These are phyloP conservation scores for Laburnicola sp. DNA, from an alignment of 2,329 filamentous ascomycete species.

Conservation along the genomic window DNA sequence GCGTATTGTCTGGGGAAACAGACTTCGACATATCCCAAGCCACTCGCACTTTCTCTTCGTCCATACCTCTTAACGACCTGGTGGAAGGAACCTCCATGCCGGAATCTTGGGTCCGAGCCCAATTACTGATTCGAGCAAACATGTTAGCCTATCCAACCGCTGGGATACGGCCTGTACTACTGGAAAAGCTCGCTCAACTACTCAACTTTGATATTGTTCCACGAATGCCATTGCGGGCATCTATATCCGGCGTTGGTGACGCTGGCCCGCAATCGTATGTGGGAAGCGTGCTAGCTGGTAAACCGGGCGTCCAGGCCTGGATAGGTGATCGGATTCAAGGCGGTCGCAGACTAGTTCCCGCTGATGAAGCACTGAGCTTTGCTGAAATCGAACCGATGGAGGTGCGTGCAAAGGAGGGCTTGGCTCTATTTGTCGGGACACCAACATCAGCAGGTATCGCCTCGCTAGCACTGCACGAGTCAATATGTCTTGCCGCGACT, in stretches of 20 bases:
- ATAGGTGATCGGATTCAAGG: slow-evolving; percentile 20
- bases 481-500: slow-evolving; percentile 20
- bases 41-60: slow-evolving; percentile 10
- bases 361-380: slow-evolving; percentile 32
- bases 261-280: slow-evolving; percentile 61
- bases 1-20: slow-evolving; percentile 16
- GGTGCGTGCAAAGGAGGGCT: slow-evolving; percentile 53
- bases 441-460: slow-evolving; percentile 39
- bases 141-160: slow-evolving; percentile 61
- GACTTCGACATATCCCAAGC: slow-evolving; percentile 15
- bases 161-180: slow-evolving; percentile 53
- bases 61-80: slow-evolving; percentile 15
- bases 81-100: slow-evolving; percentile 22
- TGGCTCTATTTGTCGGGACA: slow-evolving; percentile 57
- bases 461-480: slow-evolving; percentile 24
- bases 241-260: slow-evolving; percentile 63
- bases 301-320: slow-evolving; percentile 49
- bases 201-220: slow-evolving; percentile 49
- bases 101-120: slow-evolving; percentile 56
- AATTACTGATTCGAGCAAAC: slow-evolving; percentile 61
- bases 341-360: slow-evolving; percentile 15
- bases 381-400: slow-evolving; percentile 17
- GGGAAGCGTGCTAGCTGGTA: slow-evolving; percentile 51
- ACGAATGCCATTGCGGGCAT: slow-evolving; percentile 59
- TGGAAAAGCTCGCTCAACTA: slow-evolving; percentile 51